Evolutionary conservation across 2,329 filamentous ascomycete genomes (phyloP), one percentile per base, ranked within the genome.

Genomic region (Uncinocarpus reesii): DNA sequence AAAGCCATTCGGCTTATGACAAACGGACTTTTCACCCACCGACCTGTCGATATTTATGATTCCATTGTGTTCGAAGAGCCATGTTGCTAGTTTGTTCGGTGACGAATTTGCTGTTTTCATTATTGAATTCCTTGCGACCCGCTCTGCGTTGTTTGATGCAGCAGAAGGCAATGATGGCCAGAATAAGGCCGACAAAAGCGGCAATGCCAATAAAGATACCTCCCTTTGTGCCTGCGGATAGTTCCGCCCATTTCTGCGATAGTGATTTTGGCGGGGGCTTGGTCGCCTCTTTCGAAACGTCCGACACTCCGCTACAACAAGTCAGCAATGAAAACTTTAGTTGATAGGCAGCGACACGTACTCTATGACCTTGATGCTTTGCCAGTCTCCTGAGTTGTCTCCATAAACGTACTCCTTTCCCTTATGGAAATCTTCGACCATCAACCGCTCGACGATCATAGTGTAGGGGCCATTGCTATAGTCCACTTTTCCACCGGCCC

Each of bases 361-460:
- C 64, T 53, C 26, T 18, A 57, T 94, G 86, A 62, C 94, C 88
- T 56, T 51, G 28, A 56, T 56, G 15, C 80, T 83, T 57, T 81
- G 57, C 70, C 72, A 84, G 46, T 66, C 69, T 44, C 84, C 84
- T 1, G 73, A 70, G 32, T 68, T 68, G 59, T 84, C 83, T 21
- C 71, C 71, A 57, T 78, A 88, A 38, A 73, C 65, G 61, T 88
- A 89, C 56, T 78, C 76, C 56, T 78, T 78, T 40, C 68, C 72
- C 0, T 79, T 78, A 42, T 71, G 76, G 59, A 76, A 77, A 66
- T 76, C 79, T 53, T 66, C 58, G 46, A 76, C 71, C 24, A 71
- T 69, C 28, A 79, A 67, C 24, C 73, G 78, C 71, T 84, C 77
- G 55, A 90, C 75, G 52, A 77, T 79, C 84, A 89, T 89, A 57